phyloP scores from a whole-genome alignment of 768 basidiomycete genomes.

The Leccinum variicolor region DNA sequence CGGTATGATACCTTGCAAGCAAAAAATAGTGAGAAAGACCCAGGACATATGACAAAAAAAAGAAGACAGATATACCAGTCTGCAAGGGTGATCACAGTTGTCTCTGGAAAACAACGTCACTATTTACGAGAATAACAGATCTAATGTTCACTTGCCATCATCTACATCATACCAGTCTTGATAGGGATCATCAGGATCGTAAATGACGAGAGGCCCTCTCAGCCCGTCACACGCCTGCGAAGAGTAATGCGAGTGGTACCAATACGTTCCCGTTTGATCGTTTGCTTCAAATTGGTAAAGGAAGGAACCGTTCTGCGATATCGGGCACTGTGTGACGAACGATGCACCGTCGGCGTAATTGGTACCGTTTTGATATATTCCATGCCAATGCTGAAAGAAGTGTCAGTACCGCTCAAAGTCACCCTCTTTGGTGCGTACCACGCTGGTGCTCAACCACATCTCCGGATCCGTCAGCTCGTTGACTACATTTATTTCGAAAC shows the following conservation, averaged over 20 bases:
- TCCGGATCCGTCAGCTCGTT: conserved; percentile 42
- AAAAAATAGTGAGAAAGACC: not conserved
- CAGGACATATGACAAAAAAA: not conserved
- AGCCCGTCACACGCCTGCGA: conserved; percentile 40
- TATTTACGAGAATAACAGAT: not conserved
- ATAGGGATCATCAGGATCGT: conserved; percentile 41
- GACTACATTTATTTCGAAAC: conserved; percentile 42
- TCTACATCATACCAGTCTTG: conserved; percentile 40
- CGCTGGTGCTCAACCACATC: conserved; percentile 50
- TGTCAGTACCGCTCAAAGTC: too few species aligned
- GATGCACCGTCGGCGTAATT: conserved; percentile 45
- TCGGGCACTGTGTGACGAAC: conserved; percentile 35
- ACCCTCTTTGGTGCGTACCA: conserved; percentile 19
- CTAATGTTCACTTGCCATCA: conserved; percentile 30
- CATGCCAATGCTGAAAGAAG: conserved; percentile 51
- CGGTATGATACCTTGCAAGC: not conserved
- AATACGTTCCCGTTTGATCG: conserved; percentile 28
- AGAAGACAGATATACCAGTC: not conserved
- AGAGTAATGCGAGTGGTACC: conserved; percentile 39
- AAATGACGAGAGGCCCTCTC: conserved; percentile 39
- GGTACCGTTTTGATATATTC: conserved; percentile 42
- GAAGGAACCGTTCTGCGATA: conserved; percentile 21
- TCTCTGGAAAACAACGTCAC: conserved; percentile 12
- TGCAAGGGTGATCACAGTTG: conserved; percentile 21
- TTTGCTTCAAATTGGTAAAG: conserved; percentile 15